Base-by-base conservation (phyloP, 1,284 basidiomycete genomes). In the Moniliophthora roreri region DNA sequence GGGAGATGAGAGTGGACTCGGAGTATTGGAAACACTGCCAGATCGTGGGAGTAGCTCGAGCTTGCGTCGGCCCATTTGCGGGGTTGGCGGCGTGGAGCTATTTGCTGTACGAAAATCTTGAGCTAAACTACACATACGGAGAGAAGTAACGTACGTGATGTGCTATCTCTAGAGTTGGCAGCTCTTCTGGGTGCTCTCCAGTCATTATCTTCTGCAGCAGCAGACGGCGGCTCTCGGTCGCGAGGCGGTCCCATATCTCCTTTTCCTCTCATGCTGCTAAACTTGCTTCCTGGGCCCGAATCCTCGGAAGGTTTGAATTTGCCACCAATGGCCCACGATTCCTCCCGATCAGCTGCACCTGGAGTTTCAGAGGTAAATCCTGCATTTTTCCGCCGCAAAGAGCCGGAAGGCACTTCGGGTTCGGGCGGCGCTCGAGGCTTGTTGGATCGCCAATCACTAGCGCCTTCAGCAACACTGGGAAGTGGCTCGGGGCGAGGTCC, bases 41-140 rank as follows among this genome's bases (percentile, higher is more conserved):
- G 89, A 78, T 16, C 92, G 85, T 35, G 94, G 93, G 3, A 93
- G 74, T 36, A 96, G 82, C 60, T 92, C 89, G 10, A 96, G 80
- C 66, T 90, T 93, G 56, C 83, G 82, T 46, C 94, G 87, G 54
- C 74, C 73, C 59, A 89, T 72, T 62, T 89, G 89, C 45, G 91
- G 93, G 4, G 88, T 91, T 1, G 91, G 84, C 35, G 88, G 89
- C 39, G 86, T 87, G 13, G 91, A 93, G 54, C 67, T 81, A 55
- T 68, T 84, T 35, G 89, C 85, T 90, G 57, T 23, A 53, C n/a
- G 50, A 49, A 46, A 41, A n/a, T n/a, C n/a, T 48, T 57, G 46
- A 51, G 18, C 66, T 48, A 39, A 44, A 24, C 21, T 20, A 24
- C 24, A 37, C 38, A 15, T 26, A 41, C 20, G 42, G 6, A 4